phyloP scores from a whole-genome alignment of 768 basidiomycete genomes.

The Termitomyces bulborhizus region DNA sequence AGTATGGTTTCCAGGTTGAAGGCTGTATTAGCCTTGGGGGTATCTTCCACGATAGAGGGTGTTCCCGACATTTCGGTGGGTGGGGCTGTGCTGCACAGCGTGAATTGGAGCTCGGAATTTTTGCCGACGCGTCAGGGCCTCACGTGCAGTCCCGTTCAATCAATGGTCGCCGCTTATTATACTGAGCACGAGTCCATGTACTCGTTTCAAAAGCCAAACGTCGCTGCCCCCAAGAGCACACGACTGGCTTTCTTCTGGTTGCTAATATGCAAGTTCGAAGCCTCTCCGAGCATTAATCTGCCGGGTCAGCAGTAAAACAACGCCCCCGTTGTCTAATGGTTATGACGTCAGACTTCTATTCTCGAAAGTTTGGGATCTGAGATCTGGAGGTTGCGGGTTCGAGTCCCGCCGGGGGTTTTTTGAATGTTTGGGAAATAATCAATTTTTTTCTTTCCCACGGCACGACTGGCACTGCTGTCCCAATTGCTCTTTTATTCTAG shows the following conservation, averaged over 20 bases:
- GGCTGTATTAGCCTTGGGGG: constrained; percentile 8
- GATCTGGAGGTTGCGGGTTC: constrained; percentile 86
- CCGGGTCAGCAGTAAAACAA: too few relatives aligned
- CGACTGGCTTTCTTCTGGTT: too few relatives aligned
- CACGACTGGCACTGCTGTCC: too few relatives aligned
- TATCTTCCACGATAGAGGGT: constrained; percentile 1
- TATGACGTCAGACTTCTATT: constrained; percentile 88
- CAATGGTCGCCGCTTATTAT: too few relatives aligned
- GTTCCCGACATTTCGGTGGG: neutral
- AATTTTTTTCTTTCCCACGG: too few relatives aligned
- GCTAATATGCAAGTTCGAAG: too few relatives aligned
- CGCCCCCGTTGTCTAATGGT: constrained; percentile 85
- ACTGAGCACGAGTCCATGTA: too few relatives aligned
- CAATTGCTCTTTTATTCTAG: too few relatives aligned
- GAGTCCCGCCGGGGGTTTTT: constrained; percentile 72
- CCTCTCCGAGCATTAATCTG: too few relatives aligned
- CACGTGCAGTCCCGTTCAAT: constrained; percentile 2
- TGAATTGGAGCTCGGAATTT: constrained; percentile 1
- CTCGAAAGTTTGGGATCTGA: neutral
- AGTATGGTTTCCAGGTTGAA: constrained; percentile 73
- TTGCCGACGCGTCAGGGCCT: constrained; percentile 9
- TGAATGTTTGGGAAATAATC: too few relatives aligned
- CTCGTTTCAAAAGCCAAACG: too few relatives aligned
- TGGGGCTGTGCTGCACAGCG: constrained; percentile 2
- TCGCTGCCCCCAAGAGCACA: too few relatives aligned